Base-by-base conservation (phyloP, 495 filamentous ascomycete genomes). In the Aspergillus heteromorphus region DNA sequence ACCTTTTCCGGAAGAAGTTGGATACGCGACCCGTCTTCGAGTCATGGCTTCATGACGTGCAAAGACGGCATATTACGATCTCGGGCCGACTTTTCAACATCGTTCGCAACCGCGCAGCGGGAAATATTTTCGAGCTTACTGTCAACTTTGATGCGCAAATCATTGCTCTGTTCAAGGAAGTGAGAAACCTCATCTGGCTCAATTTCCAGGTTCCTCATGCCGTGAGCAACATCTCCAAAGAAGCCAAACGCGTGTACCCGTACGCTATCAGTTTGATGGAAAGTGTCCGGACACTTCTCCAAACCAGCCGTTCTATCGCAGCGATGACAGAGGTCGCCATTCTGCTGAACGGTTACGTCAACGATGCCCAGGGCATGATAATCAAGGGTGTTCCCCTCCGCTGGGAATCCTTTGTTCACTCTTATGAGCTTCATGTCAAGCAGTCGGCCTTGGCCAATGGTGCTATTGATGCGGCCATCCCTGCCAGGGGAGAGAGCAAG, bases 201-300 rank as follows among this genome's bases (percentile, higher is more conserved):
- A 91, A 88, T 62, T 97, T 87, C 67, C 84, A 87, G 49, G 88
- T 99, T 23, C 93, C 95, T 20, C 93, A 97, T 73, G 79, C 86
- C 1, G 86, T 99, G 63, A 96, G 85, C 78, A 97, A 89, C 59
- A 87, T 95, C 56, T 95, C 93, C 2, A 97, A 96, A 70, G 93
- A 97, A 64, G 95, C 93, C 1, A 96, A 95, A 67, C 82, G 92
- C 34, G 93, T 97, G 9, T 99, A 99, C 64, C 93, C 93, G 1
- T 97, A 92, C 64, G 93, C 93, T 17, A 91, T 97, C 53, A 97
- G 91, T 63, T 70, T 99, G 61, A 99, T 99, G 92, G 93, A 99
- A 72, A 96, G 88, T 63, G 88, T 96, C 9, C 83, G 91, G 45
- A 97, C 90, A 0, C 84, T 92, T 62, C 77, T 88, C 3, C 93